Evolutionary conservation across 2,329 filamentous ascomycete genomes (phyloP).

Genomic region (Monilinia vaccinii-corymbosi): DNA sequence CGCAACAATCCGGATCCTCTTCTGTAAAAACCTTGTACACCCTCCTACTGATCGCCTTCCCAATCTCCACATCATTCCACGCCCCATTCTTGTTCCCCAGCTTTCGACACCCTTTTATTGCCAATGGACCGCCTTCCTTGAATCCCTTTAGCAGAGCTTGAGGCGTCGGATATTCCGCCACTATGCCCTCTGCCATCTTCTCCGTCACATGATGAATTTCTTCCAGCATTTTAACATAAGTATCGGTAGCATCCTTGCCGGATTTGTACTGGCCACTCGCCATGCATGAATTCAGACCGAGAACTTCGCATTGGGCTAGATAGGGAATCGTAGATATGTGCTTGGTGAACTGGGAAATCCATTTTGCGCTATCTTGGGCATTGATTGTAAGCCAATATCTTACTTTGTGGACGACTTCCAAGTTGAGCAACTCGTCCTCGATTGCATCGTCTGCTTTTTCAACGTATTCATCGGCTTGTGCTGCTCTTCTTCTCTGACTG

Average conservation of each 20-base stretch:
- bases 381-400: constrained; percentile 61
- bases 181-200: constrained; percentile 62
- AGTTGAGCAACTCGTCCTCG: constrained; percentile 59
- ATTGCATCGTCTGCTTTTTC: constrained; percentile 50
- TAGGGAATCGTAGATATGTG: constrained; percentile 72
- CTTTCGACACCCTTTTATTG: constrained; percentile 53
- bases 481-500: constrained; percentile 30
- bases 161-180: constrained; percentile 49
- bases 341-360: constrained; percentile 66
- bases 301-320: constrained; percentile 40
- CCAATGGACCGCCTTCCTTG: constrained; percentile 44
- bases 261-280: constrained; percentile 66
- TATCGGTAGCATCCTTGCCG: constrained; percentile 56
- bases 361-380: constrained; percentile 57
- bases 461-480: constrained; percentile 41
- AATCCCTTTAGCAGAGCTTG: constrained; percentile 50
- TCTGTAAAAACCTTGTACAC: constrained; percentile 52
- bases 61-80: constrained; percentile 43
- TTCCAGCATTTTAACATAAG: constrained; percentile 66
- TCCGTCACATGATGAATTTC: constrained; percentile 64
- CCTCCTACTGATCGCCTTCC: constrained; percentile 48
- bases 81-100: constrained; percentile 48
- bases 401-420: constrained; percentile 59
- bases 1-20: constrained; percentile 34
- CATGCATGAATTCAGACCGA: constrained; percentile 65